A percentile compares a stretch with the other conserved stretches of the same genome.
phyloP scores from a whole-genome alignment of 23 red algal genomes.

The Gracilaria gracilis region DNA sequence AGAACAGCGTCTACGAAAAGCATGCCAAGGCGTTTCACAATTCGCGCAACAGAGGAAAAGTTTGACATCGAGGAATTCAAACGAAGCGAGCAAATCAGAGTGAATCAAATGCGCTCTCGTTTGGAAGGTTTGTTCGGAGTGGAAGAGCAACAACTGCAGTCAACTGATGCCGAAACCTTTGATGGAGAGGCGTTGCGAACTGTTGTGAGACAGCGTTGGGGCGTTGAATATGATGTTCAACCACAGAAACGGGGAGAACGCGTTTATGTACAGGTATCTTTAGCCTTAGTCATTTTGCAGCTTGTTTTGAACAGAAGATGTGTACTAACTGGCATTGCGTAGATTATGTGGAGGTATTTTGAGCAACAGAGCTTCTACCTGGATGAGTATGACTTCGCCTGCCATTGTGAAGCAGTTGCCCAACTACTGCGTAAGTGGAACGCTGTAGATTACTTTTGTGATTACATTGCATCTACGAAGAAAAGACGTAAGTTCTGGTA shows the following conservation, averaged over 20 bases:
- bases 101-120: conserved; percentile 60
- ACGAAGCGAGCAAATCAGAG: neutral
- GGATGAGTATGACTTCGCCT: conserved; percentile 64
- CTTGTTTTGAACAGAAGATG: neutral
- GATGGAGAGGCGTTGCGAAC: conserved; percentile 51
- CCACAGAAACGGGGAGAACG: conserved; percentile 62
- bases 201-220: conserved; percentile 52
- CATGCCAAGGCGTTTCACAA: neutral
- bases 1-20: neutral
- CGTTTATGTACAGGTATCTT: conserved; percentile 72
- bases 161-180: neutral
- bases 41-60: neutral
- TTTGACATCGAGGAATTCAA: conserved; percentile 21
- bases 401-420: conserved; percentile 68
- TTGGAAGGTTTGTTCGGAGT: conserved; percentile 61
- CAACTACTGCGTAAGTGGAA: conserved; percentile 50
- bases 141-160: neutral
- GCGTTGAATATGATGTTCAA: conserved; percentile 70
- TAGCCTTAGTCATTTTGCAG: neutral
- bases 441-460: conserved; percentile 72
- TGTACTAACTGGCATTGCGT: neutral
- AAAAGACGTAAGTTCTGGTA: conserved; percentile 59
- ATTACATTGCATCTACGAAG: conserved; percentile 66
- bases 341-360: conserved; percentile 81
- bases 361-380: conserved; percentile 82